These are phyloP conservation scores for Colletotrichum shisoi DNA, from an alignment of 2,329 filamentous ascomycete species.

Conservation along the genomic window DNA sequence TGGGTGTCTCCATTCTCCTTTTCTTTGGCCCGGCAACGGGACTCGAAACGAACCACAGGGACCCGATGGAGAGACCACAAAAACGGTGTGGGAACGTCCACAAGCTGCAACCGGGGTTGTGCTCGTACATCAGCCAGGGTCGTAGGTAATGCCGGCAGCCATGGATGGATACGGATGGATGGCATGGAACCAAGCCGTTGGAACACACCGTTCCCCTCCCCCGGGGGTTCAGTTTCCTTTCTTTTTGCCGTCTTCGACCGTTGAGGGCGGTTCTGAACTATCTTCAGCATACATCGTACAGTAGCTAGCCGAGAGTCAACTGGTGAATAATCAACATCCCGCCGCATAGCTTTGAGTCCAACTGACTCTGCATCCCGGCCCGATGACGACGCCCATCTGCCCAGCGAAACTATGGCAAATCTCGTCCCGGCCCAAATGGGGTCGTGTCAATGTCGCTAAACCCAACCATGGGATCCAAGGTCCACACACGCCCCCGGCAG, in stretches of 20 bases:
- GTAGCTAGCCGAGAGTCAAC: too few species aligned
- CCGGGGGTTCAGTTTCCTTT: neutral
- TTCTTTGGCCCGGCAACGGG: slow-evolving; percentile 34
- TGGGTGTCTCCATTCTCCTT: slow-evolving; percentile 2
- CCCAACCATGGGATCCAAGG: neutral
- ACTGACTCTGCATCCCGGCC: slow-evolving; percentile 1
- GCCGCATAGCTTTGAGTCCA: neutral
- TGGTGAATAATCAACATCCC: too few species aligned
- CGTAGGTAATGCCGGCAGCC: slow-evolving; percentile 16
- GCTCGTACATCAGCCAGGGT: neutral
- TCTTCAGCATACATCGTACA: slow-evolving; percentile 17
- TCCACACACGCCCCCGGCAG: slow-evolving; percentile 24
- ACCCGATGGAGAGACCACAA: neutral
- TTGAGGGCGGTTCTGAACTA: neutral
- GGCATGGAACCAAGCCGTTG: slow-evolving; percentile 17
- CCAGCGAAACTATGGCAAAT: neutral
- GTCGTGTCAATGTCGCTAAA: slow-evolving; percentile 23
- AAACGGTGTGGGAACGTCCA: slow-evolving; percentile 20
- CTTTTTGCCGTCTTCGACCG: neutral
- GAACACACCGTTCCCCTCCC: slow-evolving; percentile 3
- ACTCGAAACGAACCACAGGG: slow-evolving; percentile 18
- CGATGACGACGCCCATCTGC: neutral
- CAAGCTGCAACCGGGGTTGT: slow-evolving; percentile 3
- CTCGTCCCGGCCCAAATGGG: slow-evolving; percentile 2
- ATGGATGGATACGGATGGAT: neutral